Conservation (phyloP, 352 stramenopile genomes). For the Phytophthora foliorum region DNA sequence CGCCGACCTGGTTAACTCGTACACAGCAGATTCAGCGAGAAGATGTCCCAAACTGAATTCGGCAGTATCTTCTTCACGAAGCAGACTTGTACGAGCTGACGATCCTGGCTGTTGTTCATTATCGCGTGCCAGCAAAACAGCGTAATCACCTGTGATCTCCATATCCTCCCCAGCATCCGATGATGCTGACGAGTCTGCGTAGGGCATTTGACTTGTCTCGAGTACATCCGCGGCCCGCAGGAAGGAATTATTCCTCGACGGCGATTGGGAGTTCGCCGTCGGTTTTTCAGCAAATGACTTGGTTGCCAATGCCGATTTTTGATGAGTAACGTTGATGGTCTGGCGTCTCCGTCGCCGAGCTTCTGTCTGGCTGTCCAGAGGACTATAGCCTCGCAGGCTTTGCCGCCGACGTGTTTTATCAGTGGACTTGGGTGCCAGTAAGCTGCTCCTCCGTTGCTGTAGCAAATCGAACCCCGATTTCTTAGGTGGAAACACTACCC, state of each 20-base stretch:
- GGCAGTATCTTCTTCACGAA: slow-evolving; percentile 59
- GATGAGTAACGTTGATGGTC: slow-evolving; percentile 42
- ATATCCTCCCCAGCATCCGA: slow-evolving; percentile 88
- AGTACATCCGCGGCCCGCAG: slow-evolving; percentile 39
- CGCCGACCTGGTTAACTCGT: slow-evolving; percentile 44
- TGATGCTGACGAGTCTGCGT: slow-evolving; percentile 82
- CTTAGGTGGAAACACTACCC: slow-evolving; percentile 3
- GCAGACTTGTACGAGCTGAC: slow-evolving; percentile 4
- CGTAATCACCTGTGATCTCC: slow-evolving; percentile 89
- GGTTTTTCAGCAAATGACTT: slow-evolving; percentile 20
- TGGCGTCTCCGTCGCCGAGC: slow-evolving; percentile 59
- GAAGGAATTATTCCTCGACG: slow-evolving; percentile 52
- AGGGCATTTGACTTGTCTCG: slow-evolving; percentile 50
- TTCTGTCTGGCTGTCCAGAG: slow-evolving; percentile 80
- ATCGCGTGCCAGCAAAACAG: slow-evolving; percentile 30
- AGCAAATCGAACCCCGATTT: slow-evolving; percentile 42
- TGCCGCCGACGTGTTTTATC: slow-evolving; percentile 60
- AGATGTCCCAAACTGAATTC: slow-evolving; percentile 75
- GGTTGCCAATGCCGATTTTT: slow-evolving; percentile 16
- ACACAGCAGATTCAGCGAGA: slow-evolving; percentile 60
- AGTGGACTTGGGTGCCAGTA: slow-evolving; percentile 36
- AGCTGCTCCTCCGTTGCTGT: slow-evolving; percentile 39
- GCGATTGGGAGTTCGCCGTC: slow-evolving; percentile 19
- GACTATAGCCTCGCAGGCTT: slow-evolving; percentile 80
- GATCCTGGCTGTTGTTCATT: slow-evolving; percentile 15